Conservation (phyloP, 2,329 filamentous ascomycete genomes). For the Stemphylium lycopersici region DNA sequence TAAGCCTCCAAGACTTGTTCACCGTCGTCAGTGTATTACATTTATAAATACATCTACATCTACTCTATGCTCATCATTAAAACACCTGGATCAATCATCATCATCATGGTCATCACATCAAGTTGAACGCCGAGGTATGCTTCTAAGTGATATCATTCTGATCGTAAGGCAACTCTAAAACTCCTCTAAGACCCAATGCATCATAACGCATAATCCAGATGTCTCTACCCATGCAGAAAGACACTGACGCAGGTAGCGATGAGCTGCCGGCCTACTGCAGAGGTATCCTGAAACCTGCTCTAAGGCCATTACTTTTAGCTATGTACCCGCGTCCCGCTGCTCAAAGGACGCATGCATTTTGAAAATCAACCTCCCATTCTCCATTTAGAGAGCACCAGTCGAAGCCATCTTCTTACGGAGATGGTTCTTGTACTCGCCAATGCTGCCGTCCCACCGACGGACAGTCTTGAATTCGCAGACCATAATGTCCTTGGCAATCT, state of each 20-base stretch:
- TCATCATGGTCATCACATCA: too few species aligned
- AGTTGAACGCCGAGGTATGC: neutral
- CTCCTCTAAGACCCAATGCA: conserved; percentile 50
- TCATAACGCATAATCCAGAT: conserved; percentile 44
- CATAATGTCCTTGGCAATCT: conserved; percentile 99
- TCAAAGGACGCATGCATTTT: conserved; percentile 37
- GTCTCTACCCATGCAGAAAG: conserved; percentile 37
- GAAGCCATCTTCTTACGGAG: conserved; percentile 98
- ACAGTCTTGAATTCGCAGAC: conserved; percentile 99
- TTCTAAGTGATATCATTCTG: conserved; percentile 44
- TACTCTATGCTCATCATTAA: too few species aligned
- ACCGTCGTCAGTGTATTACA: neutral
- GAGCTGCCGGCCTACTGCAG: conserved; percentile 44
- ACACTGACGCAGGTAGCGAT: conserved; percentile 43
- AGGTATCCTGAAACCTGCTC: conserved; percentile 39
- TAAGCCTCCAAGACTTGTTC: neutral
- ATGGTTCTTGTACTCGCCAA: conserved; percentile 97
- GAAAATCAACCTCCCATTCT: conserved; percentile 17
- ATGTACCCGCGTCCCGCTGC: conserved; percentile 30
- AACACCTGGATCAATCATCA: too few species aligned
- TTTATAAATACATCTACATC: too few species aligned
- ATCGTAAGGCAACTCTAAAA: conserved; percentile 46
- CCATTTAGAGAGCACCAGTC: conserved; percentile 76
- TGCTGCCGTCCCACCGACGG: conserved; percentile 83
- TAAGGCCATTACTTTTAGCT: conserved; percentile 39